Base-by-base conservation (phyloP, 352 stramenopile genomes). In the Peronosclerospora sorghi region DNA sequence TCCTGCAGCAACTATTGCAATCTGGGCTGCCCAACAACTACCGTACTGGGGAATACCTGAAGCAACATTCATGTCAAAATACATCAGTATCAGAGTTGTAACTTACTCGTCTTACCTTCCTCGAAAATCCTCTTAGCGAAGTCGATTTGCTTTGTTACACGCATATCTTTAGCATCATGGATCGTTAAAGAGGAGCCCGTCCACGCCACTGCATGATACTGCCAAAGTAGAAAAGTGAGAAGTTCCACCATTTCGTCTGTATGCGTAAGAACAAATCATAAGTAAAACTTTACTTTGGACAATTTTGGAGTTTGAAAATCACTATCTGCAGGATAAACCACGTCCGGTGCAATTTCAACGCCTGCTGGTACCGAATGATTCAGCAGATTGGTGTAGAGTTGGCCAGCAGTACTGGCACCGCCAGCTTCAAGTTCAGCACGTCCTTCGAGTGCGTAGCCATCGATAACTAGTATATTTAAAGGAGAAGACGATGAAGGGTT, bases 1-100 rank as follows among this genome's bases (percentile, higher is more conserved):
- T 36, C 71, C 68, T 21, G 77, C 68, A 36, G 74, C 74, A 35
- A 58, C 56, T 13, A 87, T 74, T 6, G 78, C 78, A 41, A 90
- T 85, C 60, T 90, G 78, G 41, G 72, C 74, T 14, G 70, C 78
- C 73, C 73, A 90, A 59, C 78, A 90, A 41, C 74, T 87, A 29
- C 78, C 78, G 36, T 82, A 90, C 52, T 90, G 74, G 24, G 71
- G 73, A 24, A 85, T 56, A 8, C 73, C 72, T 83, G 27, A 2
- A 7, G 51, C 32, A 15, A 32, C 5, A 10, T n/a, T 10, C n/a
- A 34, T 15, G 29, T 56, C 30, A 56, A 35, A 24, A 27, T 19
- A 24, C n/a, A 6, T 36, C 18, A 9, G 18, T 30, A 30, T 19
- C 35, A 32, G 4, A 27, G 2, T 35, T 24, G 8, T 8, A 9